Evolutionary conservation across 257 asterid genomes (phyloP).

Genomic region (Petunia secreta): DNA sequence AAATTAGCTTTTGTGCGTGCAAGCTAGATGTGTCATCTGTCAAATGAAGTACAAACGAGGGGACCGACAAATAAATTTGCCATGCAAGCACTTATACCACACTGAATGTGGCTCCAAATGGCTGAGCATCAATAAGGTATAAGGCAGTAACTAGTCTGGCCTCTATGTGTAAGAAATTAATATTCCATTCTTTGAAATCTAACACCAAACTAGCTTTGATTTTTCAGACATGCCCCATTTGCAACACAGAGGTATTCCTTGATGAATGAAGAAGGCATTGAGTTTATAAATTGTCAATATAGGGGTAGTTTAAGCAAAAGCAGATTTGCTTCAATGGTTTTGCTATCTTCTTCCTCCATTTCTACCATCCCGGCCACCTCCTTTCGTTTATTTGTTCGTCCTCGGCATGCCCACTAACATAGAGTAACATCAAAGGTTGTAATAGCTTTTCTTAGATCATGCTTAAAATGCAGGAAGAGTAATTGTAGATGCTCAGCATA

Average conservation of each 20-base stretch:
- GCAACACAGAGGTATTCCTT: constrained; percentile 75
- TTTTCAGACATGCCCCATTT: constrained; percentile 82
- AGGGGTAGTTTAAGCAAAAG: neutral
- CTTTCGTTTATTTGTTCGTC: too few species aligned
- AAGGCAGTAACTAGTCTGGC: neutral
- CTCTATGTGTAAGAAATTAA: neutral
- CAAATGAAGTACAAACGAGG: constrained; percentile 91
- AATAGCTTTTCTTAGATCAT: constrained; percentile 9
- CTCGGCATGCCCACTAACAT: neutral
- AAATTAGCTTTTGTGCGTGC: constrained; percentile 26
- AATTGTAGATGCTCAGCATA: neutral
- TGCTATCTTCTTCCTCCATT: too few species aligned
- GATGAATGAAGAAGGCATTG: constrained; percentile 35
- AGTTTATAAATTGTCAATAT: constrained; percentile 3
- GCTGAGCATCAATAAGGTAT: constrained; percentile 93
- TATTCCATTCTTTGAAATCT: neutral
- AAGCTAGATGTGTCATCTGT: constrained; percentile 83
- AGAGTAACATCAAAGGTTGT: constrained; percentile 18
- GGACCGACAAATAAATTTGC: constrained; percentile 73
- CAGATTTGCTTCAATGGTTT: neutral
- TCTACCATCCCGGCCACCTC: too few species aligned
- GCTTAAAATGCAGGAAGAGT: constrained; percentile 19
- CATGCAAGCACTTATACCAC: constrained; percentile 89
- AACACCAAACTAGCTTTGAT: neutral
- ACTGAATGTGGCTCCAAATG: constrained; percentile 84